Evolutionary conservation across 2,329 filamentous ascomycete species (phyloP).

Genomic region (Tolypocladium pustulatum): DNA sequence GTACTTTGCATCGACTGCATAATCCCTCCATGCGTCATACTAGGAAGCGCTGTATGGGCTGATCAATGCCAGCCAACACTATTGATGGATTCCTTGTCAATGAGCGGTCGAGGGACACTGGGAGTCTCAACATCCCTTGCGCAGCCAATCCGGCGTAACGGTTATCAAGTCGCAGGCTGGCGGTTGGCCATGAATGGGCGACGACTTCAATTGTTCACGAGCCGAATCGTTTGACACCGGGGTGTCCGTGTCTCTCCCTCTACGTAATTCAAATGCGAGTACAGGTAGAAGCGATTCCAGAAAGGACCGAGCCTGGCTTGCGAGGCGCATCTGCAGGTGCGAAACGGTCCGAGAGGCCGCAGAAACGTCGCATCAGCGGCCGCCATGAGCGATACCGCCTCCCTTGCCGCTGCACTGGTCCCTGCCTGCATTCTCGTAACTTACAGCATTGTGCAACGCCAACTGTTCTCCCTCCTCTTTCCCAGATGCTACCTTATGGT

Average conservation of each 20-base stretch:
- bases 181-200: background rate
- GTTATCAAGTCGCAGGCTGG: background rate
- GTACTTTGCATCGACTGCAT: background rate
- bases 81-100: background rate
- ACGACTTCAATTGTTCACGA: background rate
- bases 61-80: background rate
- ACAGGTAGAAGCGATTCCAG: background rate
- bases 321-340: background rate
- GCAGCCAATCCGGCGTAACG: background rate
- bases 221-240: background rate
- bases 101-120: background rate
- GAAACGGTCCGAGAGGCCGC: background rate
- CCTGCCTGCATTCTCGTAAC: background rate
- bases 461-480: no score
- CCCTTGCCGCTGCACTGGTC: background rate
- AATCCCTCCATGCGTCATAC: background rate
- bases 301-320: background rate
- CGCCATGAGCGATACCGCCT: background rate
- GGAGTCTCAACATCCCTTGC: background rate
- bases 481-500: background rate
- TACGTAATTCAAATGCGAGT: no score
- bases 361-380: background rate
- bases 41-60: background rate
- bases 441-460: no score
- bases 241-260: background rate